Base-by-base conservation (phyloP, 163 green algal genomes). In the Prototheca stagnorum region DNA sequence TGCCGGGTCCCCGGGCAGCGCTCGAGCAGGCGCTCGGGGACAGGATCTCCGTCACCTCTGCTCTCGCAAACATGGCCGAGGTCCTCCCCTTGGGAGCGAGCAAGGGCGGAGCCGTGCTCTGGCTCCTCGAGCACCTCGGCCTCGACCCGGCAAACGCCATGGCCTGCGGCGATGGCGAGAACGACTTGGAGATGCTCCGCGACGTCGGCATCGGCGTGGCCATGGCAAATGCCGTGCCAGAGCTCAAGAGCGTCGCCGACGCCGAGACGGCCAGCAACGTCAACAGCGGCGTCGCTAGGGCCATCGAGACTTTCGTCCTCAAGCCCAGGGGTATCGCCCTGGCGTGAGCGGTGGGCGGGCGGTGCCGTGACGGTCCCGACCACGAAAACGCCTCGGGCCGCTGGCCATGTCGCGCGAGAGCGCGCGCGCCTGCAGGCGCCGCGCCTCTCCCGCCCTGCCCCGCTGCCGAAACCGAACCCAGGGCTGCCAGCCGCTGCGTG, bases 171-270 rank as follows among this genome's bases (percentile, higher is more conserved):
- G 86, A 96, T 54, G 86, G 86, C 17, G 62, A 72, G 44, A 77
- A 77, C 54, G 72, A 88, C 46, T 52, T 84, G 35, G 62, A 78
- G n/a, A 73, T 93, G 66, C 53, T 93, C n/a, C 17, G 62, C 2
- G 53, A 63, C 17, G 79, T 62, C 2, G 83, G 65, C 11, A 37
- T 89, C 7, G 85, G 85, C 1, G 67, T 94, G 23, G 85, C 83
- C 2, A 95, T 95, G 85, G 81, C 62, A 31, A 95, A 95, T 41
- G 85, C 80, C 2, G 73, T 85, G 19, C 54, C 58, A 0, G 22
- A 51, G 8, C 73, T 78, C 17, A 74, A 66, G 34, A 33, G 44
- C 22, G 65, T 39, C 3, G 79, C 79, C 3, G 17, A 62, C 5
- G 44, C 52, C 19, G 49, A 75, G 5, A 73, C 82, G 25, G 59